phyloP scores from a whole-genome alignment of 129 eudicot genomes.

The Arctium lappa region DNA sequence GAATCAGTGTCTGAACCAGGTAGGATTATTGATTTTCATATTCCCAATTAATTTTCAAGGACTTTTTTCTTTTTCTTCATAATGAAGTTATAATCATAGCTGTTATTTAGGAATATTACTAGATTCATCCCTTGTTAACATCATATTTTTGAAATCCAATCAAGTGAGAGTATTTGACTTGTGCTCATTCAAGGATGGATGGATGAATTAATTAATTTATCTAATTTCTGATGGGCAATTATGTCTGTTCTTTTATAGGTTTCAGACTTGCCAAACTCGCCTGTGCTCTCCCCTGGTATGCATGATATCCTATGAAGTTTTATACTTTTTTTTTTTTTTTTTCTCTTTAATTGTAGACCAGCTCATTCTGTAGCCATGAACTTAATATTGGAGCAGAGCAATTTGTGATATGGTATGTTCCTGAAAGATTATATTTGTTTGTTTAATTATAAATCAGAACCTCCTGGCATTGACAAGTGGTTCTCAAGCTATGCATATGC shows the following conservation, averaged over 20 bases:
- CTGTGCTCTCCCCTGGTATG: conserved; percentile 19
- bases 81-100: not conserved
- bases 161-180: not conserved
- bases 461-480: conserved; percentile 61
- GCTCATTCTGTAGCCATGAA: too few species aligned
- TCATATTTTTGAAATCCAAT: not conserved
- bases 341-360: too few species aligned
- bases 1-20: conserved; percentile 3
- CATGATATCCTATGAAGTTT: not conserved
- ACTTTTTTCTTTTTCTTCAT: not conserved
- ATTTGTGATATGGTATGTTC: not conserved
- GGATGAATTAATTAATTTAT: not conserved
- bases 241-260: not conserved
- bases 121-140: not conserved
- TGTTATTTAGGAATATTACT: not conserved
- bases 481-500: conserved; percentile 64
- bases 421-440: not conserved
- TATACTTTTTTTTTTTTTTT: not conserved
- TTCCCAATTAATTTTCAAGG: not conserved
- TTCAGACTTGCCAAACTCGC: not conserved
- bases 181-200: not conserved
- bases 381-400: not conserved
- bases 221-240: not conserved
- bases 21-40: not conserved
- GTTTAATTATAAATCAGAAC: conserved; percentile 42